phyloP scores from a whole-genome alignment of 176 grass and related monocot genomes.

The Metroxylon sagu region DNA sequence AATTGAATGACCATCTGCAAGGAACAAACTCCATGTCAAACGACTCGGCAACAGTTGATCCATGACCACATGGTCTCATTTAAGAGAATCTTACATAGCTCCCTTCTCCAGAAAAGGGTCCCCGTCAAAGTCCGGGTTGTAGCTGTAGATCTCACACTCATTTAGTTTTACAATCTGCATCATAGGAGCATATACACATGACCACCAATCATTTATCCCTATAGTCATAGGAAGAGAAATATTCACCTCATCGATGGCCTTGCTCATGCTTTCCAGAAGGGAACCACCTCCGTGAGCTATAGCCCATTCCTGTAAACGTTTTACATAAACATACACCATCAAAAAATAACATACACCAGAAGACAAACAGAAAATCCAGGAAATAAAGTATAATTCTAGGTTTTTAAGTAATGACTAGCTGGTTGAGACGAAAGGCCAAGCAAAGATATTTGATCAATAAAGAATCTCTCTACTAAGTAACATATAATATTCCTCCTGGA shows the following conservation, averaged over 20 bases:
- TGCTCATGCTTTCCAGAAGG: constrained; percentile 81
- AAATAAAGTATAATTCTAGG: background rate
- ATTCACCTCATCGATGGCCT: constrained; percentile 79
- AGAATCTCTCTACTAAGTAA: no score
- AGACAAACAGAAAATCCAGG: background rate
- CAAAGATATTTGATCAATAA: no score
- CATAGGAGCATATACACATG: constrained; percentile 1
- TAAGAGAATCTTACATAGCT: constrained; percentile 53
- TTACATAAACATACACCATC: background rate
- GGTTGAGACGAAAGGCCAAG: no score
- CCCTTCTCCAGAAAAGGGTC: constrained; percentile 80
- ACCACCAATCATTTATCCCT: background rate
- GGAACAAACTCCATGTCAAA: constrained; percentile 5
- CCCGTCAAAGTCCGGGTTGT: constrained; percentile 76
- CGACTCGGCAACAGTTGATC: no score
- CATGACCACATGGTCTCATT: background rate
- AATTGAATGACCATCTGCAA: constrained; percentile 85
- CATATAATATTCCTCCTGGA: no score
- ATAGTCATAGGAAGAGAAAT: constrained; percentile 1
- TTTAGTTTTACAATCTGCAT: constrained; percentile 82
- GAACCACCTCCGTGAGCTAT: constrained; percentile 47
- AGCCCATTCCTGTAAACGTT: constrained; percentile 60
- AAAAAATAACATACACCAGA: background rate
- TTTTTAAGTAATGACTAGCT: no score
- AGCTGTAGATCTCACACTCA: constrained; percentile 90